Base-by-base conservation (phyloP, 192 early-diverging fungal species). In the Gamsiella multidivaricata region DNA sequence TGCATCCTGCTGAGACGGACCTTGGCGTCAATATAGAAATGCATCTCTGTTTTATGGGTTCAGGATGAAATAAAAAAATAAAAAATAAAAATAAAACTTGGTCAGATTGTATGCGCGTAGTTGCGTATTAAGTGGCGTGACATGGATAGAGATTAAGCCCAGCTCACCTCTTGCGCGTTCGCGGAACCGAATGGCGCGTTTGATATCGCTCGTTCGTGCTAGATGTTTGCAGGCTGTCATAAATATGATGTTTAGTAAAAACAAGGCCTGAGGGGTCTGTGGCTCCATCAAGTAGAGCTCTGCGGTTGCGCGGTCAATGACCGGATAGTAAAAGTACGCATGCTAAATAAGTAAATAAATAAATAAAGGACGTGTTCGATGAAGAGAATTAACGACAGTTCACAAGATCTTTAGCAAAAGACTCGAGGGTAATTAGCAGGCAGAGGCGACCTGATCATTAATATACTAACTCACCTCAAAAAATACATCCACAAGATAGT, bases 401-500 rank as follows among this genome's bases (percentile, higher is more conserved):
- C n/a, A n/a, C n/a, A n/a, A n/a, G n/a, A n/a, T n/a, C n/a, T n/a
- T n/a, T n/a, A n/a, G n/a, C n/a, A n/a, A n/a, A n/a, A n/a, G n/a
- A n/a, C n/a, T n/a, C n/a, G n/a, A n/a, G n/a, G n/a, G n/a, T n/a
- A n/a, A n/a, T n/a, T n/a, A n/a, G n/a, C n/a, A n/a, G n/a, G n/a
- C n/a, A n/a, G n/a, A n/a, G n/a, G n/a, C n/a, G n/a, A n/a, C n/a
- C n/a, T n/a, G n/a, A n/a, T n/a, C n/a, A n/a, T n/a, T n/a, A n/a
- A n/a, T n/a, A n/a, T n/a, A n/a, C n/a, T n/a, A n/a, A n/a, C n/a
- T 41, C 55, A 72, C 69, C 54, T 72, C 69, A 42, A 72, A 72
- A 28, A 63, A 72, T 18, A 64, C 53, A 15, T 72, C 61, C 0
- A 57, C 52, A 3, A 72, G 54, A 15, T 32, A 63, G 26, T 72